phyloP scores from a whole-genome alignment of 2,329 filamentous ascomycete genomes.

The Anthostomella pinea region DNA sequence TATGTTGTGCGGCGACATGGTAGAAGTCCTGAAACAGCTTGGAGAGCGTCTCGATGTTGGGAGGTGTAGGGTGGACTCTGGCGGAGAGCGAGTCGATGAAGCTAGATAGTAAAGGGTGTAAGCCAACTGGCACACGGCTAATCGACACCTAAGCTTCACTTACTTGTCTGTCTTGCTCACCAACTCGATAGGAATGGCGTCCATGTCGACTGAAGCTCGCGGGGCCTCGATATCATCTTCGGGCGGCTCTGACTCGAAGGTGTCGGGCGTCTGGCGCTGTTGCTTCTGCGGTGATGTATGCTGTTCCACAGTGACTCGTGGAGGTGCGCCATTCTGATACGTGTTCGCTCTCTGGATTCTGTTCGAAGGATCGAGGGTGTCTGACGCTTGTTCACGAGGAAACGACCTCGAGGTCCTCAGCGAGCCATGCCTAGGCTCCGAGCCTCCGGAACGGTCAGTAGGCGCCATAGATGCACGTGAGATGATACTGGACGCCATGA shows the following conservation, averaged over 20 bases:
- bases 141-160: constrained; percentile 13
- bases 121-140: constrained; percentile 9
- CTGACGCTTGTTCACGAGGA: constrained; percentile 20
- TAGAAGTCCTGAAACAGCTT: constrained; percentile 97
- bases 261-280: constrained; percentile 37
- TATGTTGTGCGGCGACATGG: constrained; percentile 71
- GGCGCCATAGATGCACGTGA: constrained; percentile 24
- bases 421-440: constrained; percentile 25
- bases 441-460: constrained; percentile 20
- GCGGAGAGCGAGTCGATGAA: constrained; percentile 89
- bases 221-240: constrained; percentile 47
- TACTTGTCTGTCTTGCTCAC: constrained; percentile 86
- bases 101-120: constrained; percentile 42
- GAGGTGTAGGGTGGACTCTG: constrained; percentile 80
- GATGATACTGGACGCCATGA: constrained; percentile 9
- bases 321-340: constrained; percentile 38
- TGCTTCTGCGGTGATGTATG: constrained; percentile 16
- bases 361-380: constrained; percentile 32
- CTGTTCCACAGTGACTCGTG: constrained; percentile 26
- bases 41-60: constrained; percentile 78
- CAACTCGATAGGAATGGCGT: constrained; percentile 91
- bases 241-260: constrained; percentile 47
- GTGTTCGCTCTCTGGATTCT: constrained; percentile 46
- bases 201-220: constrained; percentile 66
- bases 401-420: constrained; percentile 28